phyloP scores from a whole-genome alignment of 441 rosid genomes.

The California macrophylla region DNA sequence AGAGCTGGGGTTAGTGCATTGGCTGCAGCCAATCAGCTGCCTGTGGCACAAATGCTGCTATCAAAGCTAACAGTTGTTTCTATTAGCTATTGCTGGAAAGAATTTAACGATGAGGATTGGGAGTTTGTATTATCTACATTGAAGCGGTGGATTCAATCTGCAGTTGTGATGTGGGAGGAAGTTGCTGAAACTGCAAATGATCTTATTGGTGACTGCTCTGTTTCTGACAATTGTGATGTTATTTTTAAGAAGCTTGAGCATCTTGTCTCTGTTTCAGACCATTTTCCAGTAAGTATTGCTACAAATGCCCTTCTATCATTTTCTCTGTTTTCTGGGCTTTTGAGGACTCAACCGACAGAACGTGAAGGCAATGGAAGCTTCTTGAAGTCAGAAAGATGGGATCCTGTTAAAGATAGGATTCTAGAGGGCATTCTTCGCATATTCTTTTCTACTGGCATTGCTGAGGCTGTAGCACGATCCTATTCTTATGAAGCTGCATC shows the following conservation, averaged over 20 bases:
- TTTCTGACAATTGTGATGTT: constrained; percentile 31
- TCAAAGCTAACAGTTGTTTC: constrained; percentile 59
- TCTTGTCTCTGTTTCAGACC: constrained; percentile 45
- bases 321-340: constrained; percentile 40
- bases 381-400: constrained; percentile 48
- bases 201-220: constrained; percentile 32
- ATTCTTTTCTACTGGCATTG: constrained; percentile 78
- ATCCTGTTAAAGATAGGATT: constrained; percentile 48
- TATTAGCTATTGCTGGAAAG: constrained; percentile 78
- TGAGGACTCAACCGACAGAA: constrained; percentile 27
- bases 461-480: constrained; percentile 70
- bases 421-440: constrained; percentile 76
- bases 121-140: constrained; percentile 52
- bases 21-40: constrained; percentile 37
- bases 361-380: constrained; percentile 26
- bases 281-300: constrained; percentile 40
- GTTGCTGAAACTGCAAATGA: constrained; percentile 67
- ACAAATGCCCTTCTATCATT: constrained; percentile 63
- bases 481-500: constrained; percentile 54
- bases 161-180: constrained; percentile 84
- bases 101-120: constrained; percentile 81
- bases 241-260: constrained; percentile 43
- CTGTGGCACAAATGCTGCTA: constrained; percentile 45
- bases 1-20: constrained; percentile 34
- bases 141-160: constrained; percentile 77